phyloP scores from a whole-genome alignment of 1,284 basidiomycete species.

The Austropuccinia psidii region DNA sequence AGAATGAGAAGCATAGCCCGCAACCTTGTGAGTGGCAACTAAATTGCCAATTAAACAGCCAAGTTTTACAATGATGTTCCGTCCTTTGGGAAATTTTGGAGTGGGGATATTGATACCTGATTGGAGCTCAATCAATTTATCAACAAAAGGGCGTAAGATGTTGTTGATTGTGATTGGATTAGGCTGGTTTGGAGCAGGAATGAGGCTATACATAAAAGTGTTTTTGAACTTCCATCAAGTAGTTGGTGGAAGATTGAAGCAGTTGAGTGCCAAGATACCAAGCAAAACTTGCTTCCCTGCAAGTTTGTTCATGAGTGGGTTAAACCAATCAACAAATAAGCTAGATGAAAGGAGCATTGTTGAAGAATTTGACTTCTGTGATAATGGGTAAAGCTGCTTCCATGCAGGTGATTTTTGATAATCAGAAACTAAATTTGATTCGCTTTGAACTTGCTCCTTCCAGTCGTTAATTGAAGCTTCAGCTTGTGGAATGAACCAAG shows the following conservation, averaged over 20 bases:
- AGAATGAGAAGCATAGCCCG: constrained; percentile 1
- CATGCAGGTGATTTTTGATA: too few species aligned
- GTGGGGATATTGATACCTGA: neutral
- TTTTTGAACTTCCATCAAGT: neutral
- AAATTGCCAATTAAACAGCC: neutral
- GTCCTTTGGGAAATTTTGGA: neutral
- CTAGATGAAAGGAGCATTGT: too few species aligned
- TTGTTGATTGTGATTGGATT: neutral
- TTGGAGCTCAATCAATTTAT: neutral
- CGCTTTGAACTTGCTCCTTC: too few species aligned
- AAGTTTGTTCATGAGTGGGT: neutral
- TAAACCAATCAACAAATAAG: constrained; percentile 17
- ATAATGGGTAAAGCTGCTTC: too few species aligned
- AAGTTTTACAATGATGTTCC: neutral
- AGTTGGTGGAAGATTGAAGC: neutral
- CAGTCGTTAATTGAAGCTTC: too few species aligned
- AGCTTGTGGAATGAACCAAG: too few species aligned
- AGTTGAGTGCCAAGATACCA: neutral
- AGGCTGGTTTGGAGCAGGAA: neutral
- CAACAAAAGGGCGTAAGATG: neutral
- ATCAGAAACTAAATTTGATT: too few species aligned
- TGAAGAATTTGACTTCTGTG: too few species aligned
- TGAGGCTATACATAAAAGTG: neutral
- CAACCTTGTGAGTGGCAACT: constrained; percentile 5
- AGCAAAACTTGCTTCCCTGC: neutral